Conservation (phyloP, 371 early-diverging fungal species). For the Vairimorpha ceranae region DNA sequence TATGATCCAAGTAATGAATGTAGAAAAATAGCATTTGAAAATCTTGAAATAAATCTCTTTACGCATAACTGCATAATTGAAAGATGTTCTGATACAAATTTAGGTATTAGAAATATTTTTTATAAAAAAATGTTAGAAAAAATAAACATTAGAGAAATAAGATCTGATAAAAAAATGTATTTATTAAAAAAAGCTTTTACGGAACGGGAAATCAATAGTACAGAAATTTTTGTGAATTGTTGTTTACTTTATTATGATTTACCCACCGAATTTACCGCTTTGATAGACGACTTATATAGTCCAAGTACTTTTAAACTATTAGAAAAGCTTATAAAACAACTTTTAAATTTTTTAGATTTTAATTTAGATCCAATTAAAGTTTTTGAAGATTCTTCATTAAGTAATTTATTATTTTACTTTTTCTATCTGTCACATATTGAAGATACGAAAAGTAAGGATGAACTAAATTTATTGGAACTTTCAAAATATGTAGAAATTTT, state of each 20-base stretch:
- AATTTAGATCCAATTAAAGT: background rate
- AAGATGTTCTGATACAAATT: conserved; percentile 42
- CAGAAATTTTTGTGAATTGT: background rate
- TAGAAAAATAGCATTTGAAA: conserved; percentile 27
- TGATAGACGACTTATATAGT: conserved; percentile 22
- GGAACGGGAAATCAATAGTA: conserved; percentile 50
- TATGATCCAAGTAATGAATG: conserved; percentile 42
- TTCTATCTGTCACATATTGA: conserved; percentile 28
- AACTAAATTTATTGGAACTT: conserved; percentile 21
- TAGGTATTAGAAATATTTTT: conserved; percentile 45
- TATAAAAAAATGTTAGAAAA: conserved; percentile 30
- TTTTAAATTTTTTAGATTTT: conserved; percentile 16
- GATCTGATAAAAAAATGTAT: conserved; percentile 22
- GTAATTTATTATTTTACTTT: background rate
- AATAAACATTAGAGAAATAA: conserved; percentile 33
- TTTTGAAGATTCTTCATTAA: background rate
- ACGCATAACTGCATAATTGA: conserved; percentile 40
- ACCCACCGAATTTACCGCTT: background rate
- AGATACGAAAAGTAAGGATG: conserved; percentile 39
- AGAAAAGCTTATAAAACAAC: conserved; percentile 4
- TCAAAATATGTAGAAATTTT: conserved; percentile 26
- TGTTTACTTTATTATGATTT: background rate
- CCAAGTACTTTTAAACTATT: conserved; percentile 1
- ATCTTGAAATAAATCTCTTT: conserved; percentile 14
- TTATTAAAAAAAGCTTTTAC: conserved; percentile 33